A percentile compares a stretch with the other conserved stretches of the same genome.
Conservation (phyloP, 805 yeast species). For the Kazachstania psychrophila region DNA sequence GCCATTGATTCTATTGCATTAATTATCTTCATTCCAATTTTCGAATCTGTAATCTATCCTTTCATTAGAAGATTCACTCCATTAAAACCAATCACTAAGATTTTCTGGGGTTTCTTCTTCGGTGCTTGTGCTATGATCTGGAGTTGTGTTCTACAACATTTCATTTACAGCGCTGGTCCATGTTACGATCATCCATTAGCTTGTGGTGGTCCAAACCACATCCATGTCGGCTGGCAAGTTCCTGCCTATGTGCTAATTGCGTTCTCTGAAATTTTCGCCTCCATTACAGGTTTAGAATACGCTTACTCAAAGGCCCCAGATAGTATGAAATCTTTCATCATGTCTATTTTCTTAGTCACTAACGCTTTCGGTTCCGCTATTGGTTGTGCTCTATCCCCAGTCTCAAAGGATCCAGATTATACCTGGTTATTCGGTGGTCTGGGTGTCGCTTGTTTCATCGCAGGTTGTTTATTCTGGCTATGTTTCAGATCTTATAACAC, state of each 20-base stretch:
- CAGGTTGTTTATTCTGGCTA: conserved; percentile 56
- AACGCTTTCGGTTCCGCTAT: conserved; percentile 72
- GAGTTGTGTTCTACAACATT: conserved; percentile 67
- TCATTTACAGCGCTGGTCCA: conserved; percentile 62
- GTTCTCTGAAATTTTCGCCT: conserved; percentile 67
- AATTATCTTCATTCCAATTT: conserved; percentile 67
- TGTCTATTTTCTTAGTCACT: conserved; percentile 53
- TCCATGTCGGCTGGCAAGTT: conserved; percentile 62
- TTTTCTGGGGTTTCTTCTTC: conserved; percentile 58
- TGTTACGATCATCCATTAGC: conserved; percentile 55
- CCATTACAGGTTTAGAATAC: conserved; percentile 73
- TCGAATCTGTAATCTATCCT: conserved; percentile 53
- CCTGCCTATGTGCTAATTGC: conserved; percentile 64
- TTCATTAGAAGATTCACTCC: conserved; percentile 38
- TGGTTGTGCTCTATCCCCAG: conserved; percentile 63
- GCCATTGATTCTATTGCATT: conserved; percentile 68
- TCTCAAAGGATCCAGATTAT: conserved; percentile 59
- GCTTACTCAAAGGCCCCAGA: conserved; percentile 79
- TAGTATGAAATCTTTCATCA: conserved; percentile 36
- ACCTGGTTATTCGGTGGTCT: conserved; percentile 62
- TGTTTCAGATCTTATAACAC: conserved; percentile 46
- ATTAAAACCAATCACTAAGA: conserved; percentile 66
- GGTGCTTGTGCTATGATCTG: conserved; percentile 60
- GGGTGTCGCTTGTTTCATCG: conserved; percentile 47
- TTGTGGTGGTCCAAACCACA: conserved; percentile 29